phyloP scores from a whole-genome alignment of 139 green algal species.

The Nannochloris sp. region DNA sequence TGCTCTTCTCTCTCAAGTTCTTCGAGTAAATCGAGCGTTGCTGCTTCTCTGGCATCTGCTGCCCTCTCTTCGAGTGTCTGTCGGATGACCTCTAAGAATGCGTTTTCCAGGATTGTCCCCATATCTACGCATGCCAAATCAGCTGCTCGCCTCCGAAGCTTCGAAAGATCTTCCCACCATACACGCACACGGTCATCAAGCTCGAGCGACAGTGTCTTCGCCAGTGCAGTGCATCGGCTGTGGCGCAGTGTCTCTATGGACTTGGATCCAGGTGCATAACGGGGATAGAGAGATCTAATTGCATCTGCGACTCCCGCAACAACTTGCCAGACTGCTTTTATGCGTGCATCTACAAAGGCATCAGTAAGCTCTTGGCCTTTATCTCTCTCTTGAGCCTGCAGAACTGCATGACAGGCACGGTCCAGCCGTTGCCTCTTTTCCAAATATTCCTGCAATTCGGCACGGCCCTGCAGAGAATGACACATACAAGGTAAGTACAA shows the following conservation, averaged over 20 bases:
- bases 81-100: slow-evolving; percentile 41
- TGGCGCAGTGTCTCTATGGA: slow-evolving; percentile 11
- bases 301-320: slow-evolving; percentile 31
- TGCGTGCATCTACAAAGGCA: slow-evolving; percentile 20
- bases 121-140: slow-evolving; percentile 47
- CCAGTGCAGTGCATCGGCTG: slow-evolving; percentile 17
- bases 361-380: slow-evolving; percentile 22
- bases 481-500: background rate
- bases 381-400: slow-evolving; percentile 24
- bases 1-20: slow-evolving; percentile 54
- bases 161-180: slow-evolving; percentile 45
- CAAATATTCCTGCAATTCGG: slow-evolving; percentile 13
- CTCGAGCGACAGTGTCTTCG: slow-evolving; percentile 40
- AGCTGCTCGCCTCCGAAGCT: slow-evolving; percentile 30
- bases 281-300: slow-evolving; percentile 19
- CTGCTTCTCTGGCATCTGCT: slow-evolving; percentile 41
- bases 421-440: slow-evolving; percentile 17
- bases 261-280: slow-evolving; percentile 10
- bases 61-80: slow-evolving; percentile 37
- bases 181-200: slow-evolving; percentile 37
- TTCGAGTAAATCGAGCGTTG: slow-evolving; percentile 46
- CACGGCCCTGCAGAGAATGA: slow-evolving; percentile 1
- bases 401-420: slow-evolving; percentile 20
- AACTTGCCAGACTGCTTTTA: slow-evolving; percentile 25
- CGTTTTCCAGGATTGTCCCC: slow-evolving; percentile 33